phyloP scores from a whole-genome alignment of 1,284 basidiomycete genomes.

The Caloboletus firmus region DNA sequence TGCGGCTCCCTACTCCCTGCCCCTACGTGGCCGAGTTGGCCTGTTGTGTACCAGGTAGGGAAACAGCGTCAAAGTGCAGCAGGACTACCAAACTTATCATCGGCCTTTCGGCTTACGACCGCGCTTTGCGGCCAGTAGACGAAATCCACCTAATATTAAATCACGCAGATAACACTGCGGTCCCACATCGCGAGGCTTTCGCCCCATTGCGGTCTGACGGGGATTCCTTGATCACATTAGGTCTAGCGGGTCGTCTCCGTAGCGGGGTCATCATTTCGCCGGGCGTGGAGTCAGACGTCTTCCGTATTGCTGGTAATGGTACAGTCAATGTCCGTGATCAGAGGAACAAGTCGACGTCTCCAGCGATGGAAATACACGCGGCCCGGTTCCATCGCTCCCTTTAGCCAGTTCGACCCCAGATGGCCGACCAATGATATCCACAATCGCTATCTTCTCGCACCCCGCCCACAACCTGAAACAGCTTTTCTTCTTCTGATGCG shows the following conservation, averaged over 20 bases:
- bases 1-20: neutral
- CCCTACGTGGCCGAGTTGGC: neutral
- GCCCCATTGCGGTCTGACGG: neutral
- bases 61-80: too few relatives aligned
- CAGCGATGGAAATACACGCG: neutral
- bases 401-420: too few relatives aligned
- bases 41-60: neutral
- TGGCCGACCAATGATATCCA: conserved; percentile 9
- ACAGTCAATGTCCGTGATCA: neutral
- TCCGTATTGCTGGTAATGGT: too few relatives aligned
- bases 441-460: conserved; percentile 1
- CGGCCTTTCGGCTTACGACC: neutral
- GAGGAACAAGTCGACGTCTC: neutral
- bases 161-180: neutral
- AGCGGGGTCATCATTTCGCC: neutral
- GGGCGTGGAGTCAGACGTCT: neutral
- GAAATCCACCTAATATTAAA: neutral
- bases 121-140: too few relatives aligned
- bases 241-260: neutral
- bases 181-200: neutral
- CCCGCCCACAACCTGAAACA: conserved; percentile 4
- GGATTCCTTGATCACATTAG: neutral
- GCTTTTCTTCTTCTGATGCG: neutral
- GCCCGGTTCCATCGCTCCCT: too few relatives aligned
- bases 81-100: too few relatives aligned